Conservation (phyloP, 768 basidiomycete genomes). For the Leccinum truebloodii region DNA sequence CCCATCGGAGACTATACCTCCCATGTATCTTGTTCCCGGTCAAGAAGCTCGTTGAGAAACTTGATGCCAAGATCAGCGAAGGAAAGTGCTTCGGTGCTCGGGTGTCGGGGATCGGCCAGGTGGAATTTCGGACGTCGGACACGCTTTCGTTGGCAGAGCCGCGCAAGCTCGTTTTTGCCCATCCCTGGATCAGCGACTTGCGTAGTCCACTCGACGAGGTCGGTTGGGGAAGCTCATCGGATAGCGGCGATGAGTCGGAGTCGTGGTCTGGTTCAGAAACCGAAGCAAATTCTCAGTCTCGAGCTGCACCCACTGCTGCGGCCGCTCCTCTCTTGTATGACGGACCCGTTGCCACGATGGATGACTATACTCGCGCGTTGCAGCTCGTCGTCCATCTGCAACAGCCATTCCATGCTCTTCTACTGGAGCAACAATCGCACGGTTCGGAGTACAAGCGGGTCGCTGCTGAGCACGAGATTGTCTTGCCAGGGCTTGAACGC, state of each 20-base stretch:
- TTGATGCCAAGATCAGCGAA: neutral
- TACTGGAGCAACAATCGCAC: conserved; percentile 4
- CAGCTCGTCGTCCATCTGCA: conserved; percentile 9
- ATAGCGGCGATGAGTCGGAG: neutral
- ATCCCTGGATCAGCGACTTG: conserved; percentile 18
- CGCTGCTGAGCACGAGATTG: neutral
- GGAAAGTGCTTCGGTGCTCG: conserved; percentile 1
- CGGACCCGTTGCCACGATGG: neutral
- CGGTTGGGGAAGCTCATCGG: neutral
- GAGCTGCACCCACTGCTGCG: neutral
- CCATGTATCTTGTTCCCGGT: neutral
- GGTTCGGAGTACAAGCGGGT: neutral
- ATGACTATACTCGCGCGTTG: too few species aligned
- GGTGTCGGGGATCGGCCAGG: conserved; percentile 3
- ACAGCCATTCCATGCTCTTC: conserved; percentile 10
- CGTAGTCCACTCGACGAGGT: neutral
- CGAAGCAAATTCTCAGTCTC: neutral
- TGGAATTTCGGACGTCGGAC: conserved; percentile 2
- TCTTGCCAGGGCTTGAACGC: neutral
- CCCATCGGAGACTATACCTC: conserved; percentile 5
- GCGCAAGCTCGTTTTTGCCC: conserved; percentile 2
- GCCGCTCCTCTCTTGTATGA: neutral
- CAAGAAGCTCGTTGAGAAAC: neutral
- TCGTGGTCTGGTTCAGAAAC: neutral
- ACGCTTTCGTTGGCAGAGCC: too few species aligned